phyloP scores from a whole-genome alignment of 2,329 filamentous ascomycete species.

The Ceratocystis cacaofunesta region DNA sequence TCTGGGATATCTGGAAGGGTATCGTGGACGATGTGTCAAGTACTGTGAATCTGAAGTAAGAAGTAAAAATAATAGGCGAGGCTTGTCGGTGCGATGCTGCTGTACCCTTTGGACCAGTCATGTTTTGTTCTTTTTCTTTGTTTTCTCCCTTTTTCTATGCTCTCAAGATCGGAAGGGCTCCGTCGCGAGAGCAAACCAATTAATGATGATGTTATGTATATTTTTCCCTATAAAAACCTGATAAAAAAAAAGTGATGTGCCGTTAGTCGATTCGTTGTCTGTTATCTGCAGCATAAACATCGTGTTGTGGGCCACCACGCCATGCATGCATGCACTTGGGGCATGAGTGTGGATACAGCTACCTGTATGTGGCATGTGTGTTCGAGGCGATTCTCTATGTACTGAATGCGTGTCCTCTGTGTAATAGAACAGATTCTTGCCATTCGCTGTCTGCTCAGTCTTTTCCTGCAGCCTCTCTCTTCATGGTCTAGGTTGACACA shows the following conservation, averaged over 20 bases:
- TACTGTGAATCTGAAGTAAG: constrained; percentile 6
- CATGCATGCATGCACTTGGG: neutral
- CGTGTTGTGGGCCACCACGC: neutral
- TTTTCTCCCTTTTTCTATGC: neutral
- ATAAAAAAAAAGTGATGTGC: neutral
- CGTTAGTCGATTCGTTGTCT: neutral
- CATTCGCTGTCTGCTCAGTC: no score
- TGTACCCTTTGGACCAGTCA: neutral
- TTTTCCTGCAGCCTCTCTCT: no score
- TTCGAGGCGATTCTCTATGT: neutral
- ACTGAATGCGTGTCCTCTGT: neutral
- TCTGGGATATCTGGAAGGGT: constrained; percentile 41
- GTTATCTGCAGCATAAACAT: neutral
- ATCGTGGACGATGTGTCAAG: constrained; percentile 35
- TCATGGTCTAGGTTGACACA: no score
- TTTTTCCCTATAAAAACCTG: neutral
- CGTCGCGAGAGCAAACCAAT: neutral
- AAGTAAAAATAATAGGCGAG: neutral
- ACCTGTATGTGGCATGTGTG: no score
- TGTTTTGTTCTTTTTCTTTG: neutral
- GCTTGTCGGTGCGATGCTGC: neutral
- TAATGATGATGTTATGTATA: neutral
- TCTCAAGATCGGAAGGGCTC: constrained; percentile 11
- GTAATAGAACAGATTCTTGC: no score
- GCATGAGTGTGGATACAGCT: no score